Conservation (phyloP, 73 alveolate species). For the Tetrahymena elliotti region DNA sequence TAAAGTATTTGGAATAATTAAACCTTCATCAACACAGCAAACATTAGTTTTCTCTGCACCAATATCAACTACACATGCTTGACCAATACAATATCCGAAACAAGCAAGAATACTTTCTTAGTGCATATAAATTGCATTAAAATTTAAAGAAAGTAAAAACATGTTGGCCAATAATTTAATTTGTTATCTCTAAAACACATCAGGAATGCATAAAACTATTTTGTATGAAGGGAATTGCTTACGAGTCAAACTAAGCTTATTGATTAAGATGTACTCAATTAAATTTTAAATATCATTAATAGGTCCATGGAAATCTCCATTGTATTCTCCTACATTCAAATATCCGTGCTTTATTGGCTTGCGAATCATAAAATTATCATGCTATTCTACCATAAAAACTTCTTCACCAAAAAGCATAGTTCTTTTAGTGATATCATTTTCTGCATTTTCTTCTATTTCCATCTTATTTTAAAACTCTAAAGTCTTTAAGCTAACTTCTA, state of each 20-base stretch:
- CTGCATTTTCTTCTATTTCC: background rate
- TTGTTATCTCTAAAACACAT: conserved; percentile 65
- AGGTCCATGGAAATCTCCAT: conserved; percentile 8
- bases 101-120: conserved; percentile 93
- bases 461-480: conserved; percentile 8
- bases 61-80: conserved; percentile 95
- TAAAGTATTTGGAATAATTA: conserved; percentile 70
- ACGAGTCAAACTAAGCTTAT: background rate
- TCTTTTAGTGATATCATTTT: background rate
- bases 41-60: conserved; percentile 87
- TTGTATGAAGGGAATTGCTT: conserved; percentile 46
- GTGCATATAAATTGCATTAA: conserved; percentile 87
- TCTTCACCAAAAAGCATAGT: conserved; percentile 31
- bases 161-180: conserved; percentile 70
- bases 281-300: conserved; percentile 28
- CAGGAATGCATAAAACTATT: conserved; percentile 72
- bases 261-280: conserved; percentile 2
- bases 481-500: conserved; percentile 26
- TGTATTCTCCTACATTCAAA: conserved; percentile 10
- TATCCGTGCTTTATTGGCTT: conserved; percentile 41
- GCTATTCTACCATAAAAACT: conserved; percentile 1
- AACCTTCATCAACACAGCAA: conserved; percentile 96
- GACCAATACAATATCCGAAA: conserved; percentile 87
- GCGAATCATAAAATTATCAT: conserved; percentile 1
- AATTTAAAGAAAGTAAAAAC: conserved; percentile 72